Conservation (phyloP, 768 basidiomycete genomes). For the Mycena chlorophos region DNA sequence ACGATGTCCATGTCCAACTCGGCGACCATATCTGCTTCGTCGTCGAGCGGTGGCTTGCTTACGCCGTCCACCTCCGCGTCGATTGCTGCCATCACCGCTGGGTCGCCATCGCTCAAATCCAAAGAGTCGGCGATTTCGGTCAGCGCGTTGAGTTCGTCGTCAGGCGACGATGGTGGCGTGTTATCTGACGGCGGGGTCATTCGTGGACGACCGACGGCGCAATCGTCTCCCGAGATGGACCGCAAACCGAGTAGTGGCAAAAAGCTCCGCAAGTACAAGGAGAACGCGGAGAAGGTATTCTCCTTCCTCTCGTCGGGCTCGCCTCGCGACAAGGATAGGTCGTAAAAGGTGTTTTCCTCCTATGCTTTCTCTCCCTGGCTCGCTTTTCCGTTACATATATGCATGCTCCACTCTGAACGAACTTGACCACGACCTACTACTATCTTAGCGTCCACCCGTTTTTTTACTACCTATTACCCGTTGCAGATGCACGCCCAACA, state of each 20-base stretch:
- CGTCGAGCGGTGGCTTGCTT: slow-evolving; percentile 50
- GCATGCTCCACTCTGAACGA: too few relatives aligned
- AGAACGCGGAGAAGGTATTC: slow-evolving; percentile 82
- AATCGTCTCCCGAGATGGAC: slow-evolving; percentile 39
- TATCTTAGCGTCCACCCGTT: slow-evolving; percentile 1
- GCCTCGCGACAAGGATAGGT: neutral
- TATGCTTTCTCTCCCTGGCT: neutral
- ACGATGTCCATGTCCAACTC: slow-evolving; percentile 45
- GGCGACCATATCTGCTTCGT: slow-evolving; percentile 46
- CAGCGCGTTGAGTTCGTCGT: slow-evolving; percentile 68
- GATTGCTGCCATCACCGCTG: slow-evolving; percentile 32
- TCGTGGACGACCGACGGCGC: too few relatives aligned
- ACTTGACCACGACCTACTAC: neutral
- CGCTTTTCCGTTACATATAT: neutral
- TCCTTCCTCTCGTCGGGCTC: slow-evolving; percentile 79
- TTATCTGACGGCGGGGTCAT: slow-evolving; percentile 26
- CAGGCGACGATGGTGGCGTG: slow-evolving; percentile 59
- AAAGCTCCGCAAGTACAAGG: slow-evolving; percentile 85
- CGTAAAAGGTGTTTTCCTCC: neutral
- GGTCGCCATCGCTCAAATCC: slow-evolving; percentile 72
- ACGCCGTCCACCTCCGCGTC: slow-evolving; percentile 65
- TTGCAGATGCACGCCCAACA: too few relatives aligned
- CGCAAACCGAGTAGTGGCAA: slow-evolving; percentile 65
- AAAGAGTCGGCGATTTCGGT: slow-evolving; percentile 79
- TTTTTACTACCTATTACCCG: too few relatives aligned